A percentile compares a stretch with the other conserved stretches of the same genome.
phyloP scores from a whole-genome alignment of 2,329 filamentous ascomycete genomes.

The Tympanopsis confertula region DNA sequence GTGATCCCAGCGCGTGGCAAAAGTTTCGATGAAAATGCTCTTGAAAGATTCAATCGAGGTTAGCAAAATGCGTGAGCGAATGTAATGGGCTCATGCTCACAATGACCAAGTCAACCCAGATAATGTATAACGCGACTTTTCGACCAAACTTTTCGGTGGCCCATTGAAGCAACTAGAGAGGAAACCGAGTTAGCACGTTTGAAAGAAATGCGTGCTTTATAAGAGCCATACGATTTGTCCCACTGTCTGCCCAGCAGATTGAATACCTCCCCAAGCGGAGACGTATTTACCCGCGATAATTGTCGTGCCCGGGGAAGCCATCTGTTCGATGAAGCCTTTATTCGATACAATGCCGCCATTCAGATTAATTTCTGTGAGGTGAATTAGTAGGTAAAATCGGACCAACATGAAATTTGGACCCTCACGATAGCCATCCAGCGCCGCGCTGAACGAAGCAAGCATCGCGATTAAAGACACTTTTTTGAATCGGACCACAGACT shows the following conservation, averaged over 20 bases:
- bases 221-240: conserved; percentile 19
- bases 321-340: conserved; percentile 24
- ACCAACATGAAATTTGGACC: not conserved
- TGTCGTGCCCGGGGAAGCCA: conserved; percentile 14
- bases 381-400: not conserved
- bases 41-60: conserved; percentile 1
- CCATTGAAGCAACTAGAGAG: conserved; percentile 16
- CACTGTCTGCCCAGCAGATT: conserved; percentile 22
- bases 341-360: conserved; percentile 26
- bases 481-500: conserved; percentile 2
- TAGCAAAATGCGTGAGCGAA: not conserved
- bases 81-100: not conserved
- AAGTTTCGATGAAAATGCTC: conserved; percentile 22
- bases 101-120: conserved; percentile 5
- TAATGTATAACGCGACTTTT: conserved; percentile 19
- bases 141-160: conserved; percentile 20
- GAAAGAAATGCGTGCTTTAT: not conserved
- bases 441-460: conserved; percentile 3
- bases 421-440: conserved; percentile 4
- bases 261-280: conserved; percentile 25
- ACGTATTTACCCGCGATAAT: conserved; percentile 22
- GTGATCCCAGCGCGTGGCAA: conserved; percentile 22
- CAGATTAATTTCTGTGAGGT: conserved; percentile 14
- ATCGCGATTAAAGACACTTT: conserved; percentile 2
- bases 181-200: not conserved